Evolutionary conservation across 306 rosid species (phyloP).

Genomic region (Cicer yamashitae): DNA sequence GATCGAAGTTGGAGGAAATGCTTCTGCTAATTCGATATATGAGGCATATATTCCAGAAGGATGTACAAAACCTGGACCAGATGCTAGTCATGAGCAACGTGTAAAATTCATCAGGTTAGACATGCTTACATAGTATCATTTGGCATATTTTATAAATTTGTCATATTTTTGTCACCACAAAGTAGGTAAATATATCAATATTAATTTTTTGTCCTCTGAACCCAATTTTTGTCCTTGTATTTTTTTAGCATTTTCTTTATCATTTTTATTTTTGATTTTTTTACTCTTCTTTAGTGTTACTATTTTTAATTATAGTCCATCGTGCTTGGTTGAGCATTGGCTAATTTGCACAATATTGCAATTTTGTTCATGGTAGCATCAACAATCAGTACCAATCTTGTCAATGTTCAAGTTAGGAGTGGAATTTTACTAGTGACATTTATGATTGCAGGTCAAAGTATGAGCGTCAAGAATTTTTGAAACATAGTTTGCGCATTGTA

Average conservation of each 20-base stretch:
- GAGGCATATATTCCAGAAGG: slow-evolving; percentile 90
- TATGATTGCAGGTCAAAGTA: slow-evolving; percentile 73
- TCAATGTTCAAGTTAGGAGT: slow-evolving; percentile 38
- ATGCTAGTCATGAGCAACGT: slow-evolving; percentile 78
- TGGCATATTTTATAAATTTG: slow-evolving; percentile 20
- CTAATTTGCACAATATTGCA: neutral
- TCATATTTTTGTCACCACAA: slow-evolving; percentile 24
- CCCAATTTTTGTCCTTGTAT: neutral
- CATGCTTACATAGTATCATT: slow-evolving; percentile 26
- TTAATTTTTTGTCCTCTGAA: neutral
- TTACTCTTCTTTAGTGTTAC: neutral
- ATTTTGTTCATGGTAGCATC: slow-evolving; percentile 28
- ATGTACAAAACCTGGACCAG: slow-evolving; percentile 74
- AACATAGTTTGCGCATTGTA: slow-evolving; percentile 84
- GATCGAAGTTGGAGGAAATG: slow-evolving; percentile 95
- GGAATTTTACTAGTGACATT: slow-evolving; percentile 35
- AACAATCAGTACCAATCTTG: slow-evolving; percentile 11
- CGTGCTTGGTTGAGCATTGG: slow-evolving; percentile 11
- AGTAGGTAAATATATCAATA: slow-evolving; percentile 4
- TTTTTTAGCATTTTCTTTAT: slow-evolving; percentile 14
- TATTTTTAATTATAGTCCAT: slow-evolving; percentile 10
- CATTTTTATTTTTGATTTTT: slow-evolving; percentile 12
- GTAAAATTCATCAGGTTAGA: slow-evolving; percentile 80
- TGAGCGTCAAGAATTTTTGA: slow-evolving; percentile 86
- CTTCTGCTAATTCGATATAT: slow-evolving; percentile 87